Percentiles rank a stretch among this genome's conserved stretches.
Conservation (phyloP, 805 yeast genomes). For the Pichia phayaonensis region DNA sequence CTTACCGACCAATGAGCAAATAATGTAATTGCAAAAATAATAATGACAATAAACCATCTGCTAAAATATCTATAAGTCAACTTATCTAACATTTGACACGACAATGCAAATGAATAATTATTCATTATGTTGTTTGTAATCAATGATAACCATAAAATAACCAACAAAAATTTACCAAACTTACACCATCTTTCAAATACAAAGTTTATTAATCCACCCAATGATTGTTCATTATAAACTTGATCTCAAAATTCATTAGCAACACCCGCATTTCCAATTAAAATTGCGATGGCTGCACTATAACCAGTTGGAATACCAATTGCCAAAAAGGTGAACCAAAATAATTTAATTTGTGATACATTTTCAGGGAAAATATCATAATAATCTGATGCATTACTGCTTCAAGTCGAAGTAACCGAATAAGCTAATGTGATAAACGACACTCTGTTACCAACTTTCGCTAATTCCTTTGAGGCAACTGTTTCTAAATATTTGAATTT, state of each 20-base stretch:
- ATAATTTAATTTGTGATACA: constrained; percentile 48
- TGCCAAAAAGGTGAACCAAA: constrained; percentile 55
- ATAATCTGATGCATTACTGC: constrained; percentile 79
- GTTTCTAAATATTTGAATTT: constrained; percentile 35
- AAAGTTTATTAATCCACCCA: constrained; percentile 66
- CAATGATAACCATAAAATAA: constrained; percentile 62
- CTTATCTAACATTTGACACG: constrained; percentile 56
- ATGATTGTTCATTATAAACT: constrained; percentile 50
- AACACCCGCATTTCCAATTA: constrained; percentile 62
- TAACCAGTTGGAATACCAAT: constrained; percentile 64
- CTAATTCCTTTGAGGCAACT: constrained; percentile 28
- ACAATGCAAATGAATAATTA: constrained; percentile 73
- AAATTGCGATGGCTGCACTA: constrained; percentile 66
- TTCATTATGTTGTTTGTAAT: constrained; percentile 78
- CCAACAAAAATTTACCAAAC: constrained; percentile 69
- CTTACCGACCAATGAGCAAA: constrained; percentile 70
- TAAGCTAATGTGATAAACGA: constrained; percentile 67
- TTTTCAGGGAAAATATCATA: constrained; percentile 73
- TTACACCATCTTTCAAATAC: constrained; percentile 68
- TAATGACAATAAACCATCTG: constrained; percentile 67
- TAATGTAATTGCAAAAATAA: constrained; percentile 57
- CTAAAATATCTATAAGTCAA: constrained; percentile 52
- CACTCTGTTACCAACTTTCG: constrained; percentile 58
- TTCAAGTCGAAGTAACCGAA: constrained; percentile 84
- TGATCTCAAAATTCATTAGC: constrained; percentile 48